Evolutionary conservation across 495 filamentous ascomycete genomes (phyloP), one percentile per base, ranked within the genome.

Genomic region (Tuber magnatum): DNA sequence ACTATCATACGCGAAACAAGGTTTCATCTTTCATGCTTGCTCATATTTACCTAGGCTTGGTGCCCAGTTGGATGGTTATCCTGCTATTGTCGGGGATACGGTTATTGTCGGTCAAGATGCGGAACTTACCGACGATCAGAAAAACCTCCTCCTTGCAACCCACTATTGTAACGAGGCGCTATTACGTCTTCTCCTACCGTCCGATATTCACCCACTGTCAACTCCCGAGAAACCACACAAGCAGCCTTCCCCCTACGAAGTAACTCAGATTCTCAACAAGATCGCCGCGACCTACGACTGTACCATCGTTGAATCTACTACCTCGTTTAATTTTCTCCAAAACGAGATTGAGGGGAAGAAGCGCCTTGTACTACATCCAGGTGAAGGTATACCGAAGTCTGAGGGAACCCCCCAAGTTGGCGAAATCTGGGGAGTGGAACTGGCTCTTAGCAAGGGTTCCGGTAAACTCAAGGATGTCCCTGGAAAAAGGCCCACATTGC

Each of bases 331-430:
- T 51, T 97, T 98, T 82, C 93, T 92, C 79, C 91, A 92, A 82
- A 97, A 98, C 84, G 95, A 98, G 83, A 99, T 99, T 78, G 95
- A 99, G 86, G 92, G 91, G 75, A 92, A 92, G 87, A 99, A 99
- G 90, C 97, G 97, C 89, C 96, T 99, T 83, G 95, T 99, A 72
- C 85, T 99, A 40, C 87, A 92, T 32, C 93, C 96, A 43, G 91
- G 91, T 72, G 92, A 97, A 82, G 89, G 88, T 73, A 86, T 87
- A 77, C 90, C 92, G 81, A 97, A 95, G 86, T 94, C 94, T 70
- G 95, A 99, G 81, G 95, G 95, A 78, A 82, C 89, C 65, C 93
- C 95, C 56, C 95, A 97, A 80, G 87, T 97, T 71, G 93, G 93
- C 77, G 95, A 99, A 82, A 94, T 95, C 78, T 99, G 95, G 95